Conservation (phyloP, 371 early-diverging fungal genomes). For the Vairimorpha necatrix region DNA sequence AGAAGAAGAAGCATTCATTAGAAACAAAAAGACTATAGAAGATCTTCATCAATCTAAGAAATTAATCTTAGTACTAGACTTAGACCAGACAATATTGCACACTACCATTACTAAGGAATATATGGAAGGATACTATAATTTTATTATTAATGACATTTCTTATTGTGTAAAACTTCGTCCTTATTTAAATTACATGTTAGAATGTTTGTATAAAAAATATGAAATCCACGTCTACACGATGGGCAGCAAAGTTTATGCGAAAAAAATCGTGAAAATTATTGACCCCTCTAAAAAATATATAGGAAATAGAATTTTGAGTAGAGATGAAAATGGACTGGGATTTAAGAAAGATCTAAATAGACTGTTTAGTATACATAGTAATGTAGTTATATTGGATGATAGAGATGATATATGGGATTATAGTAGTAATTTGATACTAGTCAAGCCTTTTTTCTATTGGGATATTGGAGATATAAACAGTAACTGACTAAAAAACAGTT, state of each 20-base stretch:
- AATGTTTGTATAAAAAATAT: slow-evolving; percentile 67
- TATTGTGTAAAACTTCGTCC: slow-evolving; percentile 67
- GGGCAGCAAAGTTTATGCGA: slow-evolving; percentile 88
- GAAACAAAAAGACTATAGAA: slow-evolving; percentile 46
- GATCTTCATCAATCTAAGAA: slow-evolving; percentile 70
- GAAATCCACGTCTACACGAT: slow-evolving; percentile 97
- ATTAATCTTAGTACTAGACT: slow-evolving; percentile 85
- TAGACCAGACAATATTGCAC: slow-evolving; percentile 97
- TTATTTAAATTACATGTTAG: slow-evolving; percentile 72
- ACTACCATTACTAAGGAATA: slow-evolving; percentile 68
- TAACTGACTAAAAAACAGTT: slow-evolving; percentile 33
- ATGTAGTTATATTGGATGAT: slow-evolving; percentile 95
- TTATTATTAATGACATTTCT: slow-evolving; percentile 19
- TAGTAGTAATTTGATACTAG: slow-evolving; percentile 49
- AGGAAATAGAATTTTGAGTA: slow-evolving; percentile 79
- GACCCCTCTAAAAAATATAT: slow-evolving; percentile 77
- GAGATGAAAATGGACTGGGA: slow-evolving; percentile 80
- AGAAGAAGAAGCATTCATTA: slow-evolving; percentile 40
- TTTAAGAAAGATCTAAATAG: slow-evolving; percentile 76
- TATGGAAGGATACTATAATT: slow-evolving; percentile 1
- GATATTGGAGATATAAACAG: slow-evolving; percentile 58
- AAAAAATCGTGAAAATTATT: slow-evolving; percentile 75
- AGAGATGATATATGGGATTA: slow-evolving; percentile 87
- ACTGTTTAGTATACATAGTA: slow-evolving; percentile 79
- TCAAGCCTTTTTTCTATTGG: slow-evolving; percentile 58